Percentiles rank a stretch among this genome's conserved stretches.
Conservation (phyloP, 352 stramenopile species). For the Blastocystis sp. region DNA sequence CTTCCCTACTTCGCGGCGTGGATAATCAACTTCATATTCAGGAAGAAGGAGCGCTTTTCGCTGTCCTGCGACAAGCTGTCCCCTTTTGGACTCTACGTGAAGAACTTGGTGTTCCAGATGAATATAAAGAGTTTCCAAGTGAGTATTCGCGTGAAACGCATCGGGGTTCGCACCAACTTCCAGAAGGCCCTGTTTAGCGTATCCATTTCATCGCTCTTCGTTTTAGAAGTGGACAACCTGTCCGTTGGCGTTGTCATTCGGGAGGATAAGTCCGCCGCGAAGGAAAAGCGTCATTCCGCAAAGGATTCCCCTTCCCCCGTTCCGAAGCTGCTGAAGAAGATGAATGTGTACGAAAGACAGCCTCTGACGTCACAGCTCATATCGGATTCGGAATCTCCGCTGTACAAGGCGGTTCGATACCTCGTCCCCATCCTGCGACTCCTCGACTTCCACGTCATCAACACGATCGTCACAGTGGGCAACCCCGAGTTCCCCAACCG, state of each 20-base stretch:
- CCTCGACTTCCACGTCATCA: constrained; percentile 36
- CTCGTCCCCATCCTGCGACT: constrained; percentile 21
- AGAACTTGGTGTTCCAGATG: constrained; percentile 9
- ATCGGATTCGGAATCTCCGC: not conserved
- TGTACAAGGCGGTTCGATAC: not conserved
- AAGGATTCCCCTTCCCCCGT: not conserved
- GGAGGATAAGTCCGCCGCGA: not conserved
- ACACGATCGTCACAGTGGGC: constrained; percentile 15
- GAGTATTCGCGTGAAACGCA: not conserved
- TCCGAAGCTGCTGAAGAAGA: not conserved
- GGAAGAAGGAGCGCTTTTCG: constrained; percentile 50
- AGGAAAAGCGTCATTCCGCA: not conserved
- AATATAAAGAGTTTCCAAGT: constrained; percentile 7
- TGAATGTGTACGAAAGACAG: not conserved
- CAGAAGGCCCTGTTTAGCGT: constrained; percentile 35
- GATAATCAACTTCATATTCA: constrained; percentile 43
- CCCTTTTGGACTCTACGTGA: constrained; percentile 15
- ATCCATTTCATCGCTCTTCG: constrained; percentile 32
- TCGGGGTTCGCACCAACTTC: constrained; percentile 40
- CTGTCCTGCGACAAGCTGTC: constrained; percentile 48
- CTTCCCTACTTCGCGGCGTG: constrained; percentile 24
- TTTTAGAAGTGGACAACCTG: constrained; percentile 29
- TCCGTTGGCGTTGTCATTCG: not conserved
- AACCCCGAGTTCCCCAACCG: constrained; percentile 17
- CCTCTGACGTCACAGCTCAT: not conserved